Conservation (phyloP, 805 yeast genomes). For the Cyberlindnera lachancei region DNA sequence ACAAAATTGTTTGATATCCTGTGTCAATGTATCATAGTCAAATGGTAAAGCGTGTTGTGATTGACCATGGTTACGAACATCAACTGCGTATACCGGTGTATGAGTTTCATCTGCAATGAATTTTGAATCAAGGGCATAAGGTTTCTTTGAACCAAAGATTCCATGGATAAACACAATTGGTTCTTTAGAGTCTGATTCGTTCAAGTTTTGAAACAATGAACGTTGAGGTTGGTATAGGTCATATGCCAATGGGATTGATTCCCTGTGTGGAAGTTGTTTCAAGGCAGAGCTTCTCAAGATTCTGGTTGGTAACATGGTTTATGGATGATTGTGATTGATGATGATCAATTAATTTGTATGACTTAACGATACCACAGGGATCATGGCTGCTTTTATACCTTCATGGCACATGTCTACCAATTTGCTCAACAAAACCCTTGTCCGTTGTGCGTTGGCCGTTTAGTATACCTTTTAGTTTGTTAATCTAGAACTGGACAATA, state of each 20-base stretch:
- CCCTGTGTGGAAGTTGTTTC: slow-evolving; percentile 55
- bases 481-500: no score
- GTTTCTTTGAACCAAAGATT: slow-evolving; percentile 39
- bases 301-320: slow-evolving; percentile 17
- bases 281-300: slow-evolving; percentile 65
- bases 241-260: slow-evolving; percentile 29
- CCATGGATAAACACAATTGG: slow-evolving; percentile 43
- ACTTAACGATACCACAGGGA: no score
- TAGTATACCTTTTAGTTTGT: no score
- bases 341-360: no score
- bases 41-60: slow-evolving; percentile 37
- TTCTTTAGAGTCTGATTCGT: slow-evolving; percentile 15
- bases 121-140: slow-evolving; percentile 33
- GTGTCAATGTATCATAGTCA: slow-evolving; percentile 33
- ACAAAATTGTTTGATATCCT: slow-evolving; percentile 35
- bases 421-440: no score
- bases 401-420: no score
- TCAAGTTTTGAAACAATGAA: slow-evolving; percentile 17
- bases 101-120: slow-evolving; percentile 26
- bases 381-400: no score
- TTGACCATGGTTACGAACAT: slow-evolving; percentile 45
- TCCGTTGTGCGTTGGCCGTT: no score
- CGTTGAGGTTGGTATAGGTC: slow-evolving; percentile 22
- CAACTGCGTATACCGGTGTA: slow-evolving; percentile 35
- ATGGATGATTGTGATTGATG: no score